These are phyloP conservation scores for Candida boleticola DNA, from an alignment of 805 yeast species.

Conservation along the genomic window DNA sequence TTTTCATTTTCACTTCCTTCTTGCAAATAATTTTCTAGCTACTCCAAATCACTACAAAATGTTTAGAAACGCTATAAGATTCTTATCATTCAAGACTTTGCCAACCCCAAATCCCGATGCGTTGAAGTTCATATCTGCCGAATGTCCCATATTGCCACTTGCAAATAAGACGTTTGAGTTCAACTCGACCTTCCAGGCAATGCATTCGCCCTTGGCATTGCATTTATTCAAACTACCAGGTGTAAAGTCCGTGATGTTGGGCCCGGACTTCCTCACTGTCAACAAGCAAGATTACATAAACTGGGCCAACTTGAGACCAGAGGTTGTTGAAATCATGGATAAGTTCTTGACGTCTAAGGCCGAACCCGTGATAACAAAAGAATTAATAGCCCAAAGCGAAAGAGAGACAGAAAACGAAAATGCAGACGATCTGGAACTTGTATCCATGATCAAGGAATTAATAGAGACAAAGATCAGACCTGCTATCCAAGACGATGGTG, in stretches of 20 bases:
- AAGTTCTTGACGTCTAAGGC: slow-evolving; percentile 35
- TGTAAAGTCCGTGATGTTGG: slow-evolving; percentile 70
- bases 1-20: neutral
- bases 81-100: slow-evolving; percentile 42
- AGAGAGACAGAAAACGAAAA: slow-evolving; percentile 42
- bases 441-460: slow-evolving; percentile 86
- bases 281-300: slow-evolving; percentile 59
- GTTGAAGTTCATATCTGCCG: slow-evolving; percentile 57
- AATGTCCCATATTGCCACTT: slow-evolving; percentile 45
- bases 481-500: slow-evolving; percentile 98
- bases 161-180: slow-evolving; percentile 50
- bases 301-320: slow-evolving; percentile 59
- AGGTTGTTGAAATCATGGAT: slow-evolving; percentile 64
- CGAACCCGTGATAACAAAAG: slow-evolving; percentile 41
- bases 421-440: slow-evolving; percentile 64
- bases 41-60: neutral
- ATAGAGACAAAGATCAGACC: slow-evolving; percentile 95
- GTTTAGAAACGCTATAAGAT: slow-evolving; percentile 13
- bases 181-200: slow-evolving; percentile 52
- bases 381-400: slow-evolving; percentile 37
- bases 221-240: slow-evolving; percentile 59
- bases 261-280: slow-evolving; percentile 70
- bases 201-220: slow-evolving; percentile 62
- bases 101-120: slow-evolving; percentile 79
- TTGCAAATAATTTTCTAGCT: neutral